phyloP scores from a whole-genome alignment of 1,284 basidiomycete genomes.

The Apiotrichum sp. region DNA sequence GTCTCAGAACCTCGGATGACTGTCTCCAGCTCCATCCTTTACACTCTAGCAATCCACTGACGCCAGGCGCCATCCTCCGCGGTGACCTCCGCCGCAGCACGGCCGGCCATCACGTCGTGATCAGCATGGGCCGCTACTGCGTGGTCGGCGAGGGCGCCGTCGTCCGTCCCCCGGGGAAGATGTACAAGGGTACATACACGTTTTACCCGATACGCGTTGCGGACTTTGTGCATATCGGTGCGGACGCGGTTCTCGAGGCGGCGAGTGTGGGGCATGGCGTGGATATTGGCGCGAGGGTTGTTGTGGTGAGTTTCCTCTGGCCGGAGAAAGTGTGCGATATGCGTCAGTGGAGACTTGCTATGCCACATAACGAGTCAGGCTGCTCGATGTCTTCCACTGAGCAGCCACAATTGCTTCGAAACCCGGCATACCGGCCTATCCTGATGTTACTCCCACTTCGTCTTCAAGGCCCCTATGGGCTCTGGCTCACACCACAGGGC shows the following conservation, averaged over 20 bases:
- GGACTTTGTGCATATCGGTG: slow-evolving; percentile 89
- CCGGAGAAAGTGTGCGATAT: too few species aligned
- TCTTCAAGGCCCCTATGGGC: too few species aligned
- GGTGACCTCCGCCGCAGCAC: slow-evolving; percentile 56
- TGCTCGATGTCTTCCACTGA: too few species aligned
- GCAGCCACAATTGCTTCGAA: too few species aligned
- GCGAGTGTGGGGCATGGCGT: slow-evolving; percentile 91
- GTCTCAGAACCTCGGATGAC: too few species aligned
- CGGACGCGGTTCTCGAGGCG: slow-evolving; percentile 81
- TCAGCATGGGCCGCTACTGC: slow-evolving; percentile 88
- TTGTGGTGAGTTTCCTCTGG: slow-evolving; percentile 61
- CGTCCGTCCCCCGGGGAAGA: slow-evolving; percentile 58
- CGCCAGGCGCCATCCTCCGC: slow-evolving; percentile 29
- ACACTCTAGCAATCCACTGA: too few species aligned
- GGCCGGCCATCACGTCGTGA: slow-evolving; percentile 82
- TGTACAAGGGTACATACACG: slow-evolving; percentile 69
- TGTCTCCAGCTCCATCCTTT: too few species aligned
- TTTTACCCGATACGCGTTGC: slow-evolving; percentile 98
- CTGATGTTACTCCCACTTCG: too few species aligned
- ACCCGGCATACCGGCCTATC: too few species aligned
- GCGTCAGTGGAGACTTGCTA: too few species aligned
- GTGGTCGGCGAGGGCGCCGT: slow-evolving; percentile 81
- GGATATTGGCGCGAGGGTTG: slow-evolving; percentile 88
- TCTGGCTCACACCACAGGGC: slow-evolving; percentile 55
- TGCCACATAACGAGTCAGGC: too few species aligned